Evolutionary conservation across 331 rosid genomes (phyloP), one percentile per base, ranked within the genome.

Genomic region (Ulmus americana): DNA sequence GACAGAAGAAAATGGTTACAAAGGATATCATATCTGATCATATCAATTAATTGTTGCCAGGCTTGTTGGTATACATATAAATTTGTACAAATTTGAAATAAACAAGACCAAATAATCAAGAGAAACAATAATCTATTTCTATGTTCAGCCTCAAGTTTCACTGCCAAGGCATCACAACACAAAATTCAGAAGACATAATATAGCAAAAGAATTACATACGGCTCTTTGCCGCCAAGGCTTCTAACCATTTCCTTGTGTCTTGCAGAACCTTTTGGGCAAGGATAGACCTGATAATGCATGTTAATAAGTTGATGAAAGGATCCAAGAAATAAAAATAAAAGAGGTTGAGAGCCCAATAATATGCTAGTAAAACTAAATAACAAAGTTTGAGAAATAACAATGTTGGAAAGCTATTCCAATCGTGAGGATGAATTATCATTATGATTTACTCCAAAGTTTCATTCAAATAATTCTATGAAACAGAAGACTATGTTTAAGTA

Each of bases 191-290:
- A 64, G 7, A 35, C 68, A 56, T 50, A 47, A 51, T 46, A 39
- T 55, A 57, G 35, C 45, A 59, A 74, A 61, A 69, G 77, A 82
- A 70, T 59, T 72, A 64, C 97, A 22, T 86, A 91, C 97, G 71
- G 95, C 81, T 91, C 91, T 78, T 84, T 85, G 76, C 97, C 97
- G 66, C 97, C 95, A 14, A 59, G 65, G 78, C 61, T 73, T 69
- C 81, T 82, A 61, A 91, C 97, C 72, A 82, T 77, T 47, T 91
- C 90, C 75, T 95, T 83, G 69, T 91, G 91, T 69, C 91, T 84
- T 64, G 78, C 51, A 22, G 97, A 91, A 67, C 96, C 97, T 71
- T 88, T 91, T 43, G 97, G 97, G 81, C 97, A 91, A 73, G 97
- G 97, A 79, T 79, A 91, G 67, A 91, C 95, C 97, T 84, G 80